A percentile compares a stretch with the other conserved stretches of the same genome.
Evolutionary conservation across 1,139 yeast genomes (phyloP).

Genomic region (Sugiyamaella novakii): DNA sequence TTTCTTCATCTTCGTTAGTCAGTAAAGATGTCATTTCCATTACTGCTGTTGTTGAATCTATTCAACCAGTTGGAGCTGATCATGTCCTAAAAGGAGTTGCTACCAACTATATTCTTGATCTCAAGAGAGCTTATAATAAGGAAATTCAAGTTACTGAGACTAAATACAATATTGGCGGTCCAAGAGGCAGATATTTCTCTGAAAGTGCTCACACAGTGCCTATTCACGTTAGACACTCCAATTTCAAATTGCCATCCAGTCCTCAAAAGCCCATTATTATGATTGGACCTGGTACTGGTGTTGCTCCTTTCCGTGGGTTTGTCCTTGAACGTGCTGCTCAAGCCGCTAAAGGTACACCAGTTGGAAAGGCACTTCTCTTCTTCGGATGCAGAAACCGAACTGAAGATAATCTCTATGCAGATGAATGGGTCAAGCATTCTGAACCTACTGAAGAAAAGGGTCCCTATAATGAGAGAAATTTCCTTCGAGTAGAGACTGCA

Average conservation of each 20-base stretch:
- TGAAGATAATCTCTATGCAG: conserved; percentile 79
- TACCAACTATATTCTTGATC: conserved; percentile 79
- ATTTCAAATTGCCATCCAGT: conserved; percentile 90
- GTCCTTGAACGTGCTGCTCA: conserved; percentile 75
- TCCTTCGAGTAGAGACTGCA: conserved; percentile 66
- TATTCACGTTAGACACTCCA: conserved; percentile 90
- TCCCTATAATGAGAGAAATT: conserved; percentile 28
- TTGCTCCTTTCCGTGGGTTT: conserved; percentile 96
- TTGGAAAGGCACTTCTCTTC: conserved; percentile 77
- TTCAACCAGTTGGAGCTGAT: conserved; percentile 46
- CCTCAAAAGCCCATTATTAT: conserved; percentile 81
- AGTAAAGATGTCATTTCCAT: conserved; percentile 70
- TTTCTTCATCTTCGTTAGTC: conserved; percentile 82
- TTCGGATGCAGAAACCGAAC: conserved; percentile 79
- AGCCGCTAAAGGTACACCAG: conserved; percentile 54
- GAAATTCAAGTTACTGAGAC: conserved; percentile 39
- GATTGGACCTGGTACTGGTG: conserved; percentile 99
- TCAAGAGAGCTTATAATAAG: conserved; percentile 61
- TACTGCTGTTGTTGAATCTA: conserved; percentile 91
- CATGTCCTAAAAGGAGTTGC: conserved; percentile 79
- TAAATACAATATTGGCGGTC: conserved; percentile 73
- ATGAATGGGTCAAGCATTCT: conserved; percentile 76
- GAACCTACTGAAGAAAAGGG: conserved; percentile 23
- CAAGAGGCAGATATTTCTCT: conserved; percentile 61
- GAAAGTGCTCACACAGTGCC: conserved; percentile 55